Evolutionary conservation across 257 asterid genomes (phyloP).

Genomic region (Thymus quinquecostatus): DNA sequence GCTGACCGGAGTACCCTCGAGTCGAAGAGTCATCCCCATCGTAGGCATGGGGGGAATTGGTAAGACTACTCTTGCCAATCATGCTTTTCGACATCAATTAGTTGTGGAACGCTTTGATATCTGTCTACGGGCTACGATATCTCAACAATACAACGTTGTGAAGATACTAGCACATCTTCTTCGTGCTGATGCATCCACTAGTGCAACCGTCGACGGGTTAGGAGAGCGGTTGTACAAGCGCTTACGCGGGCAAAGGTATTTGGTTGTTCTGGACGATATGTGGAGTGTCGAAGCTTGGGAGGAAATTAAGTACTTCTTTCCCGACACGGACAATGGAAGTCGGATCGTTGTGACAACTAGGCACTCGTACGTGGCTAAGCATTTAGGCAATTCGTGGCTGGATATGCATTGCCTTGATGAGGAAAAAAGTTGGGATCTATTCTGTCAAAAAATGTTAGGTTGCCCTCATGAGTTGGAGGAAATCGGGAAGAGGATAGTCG

Average conservation of each 20-base stretch:
- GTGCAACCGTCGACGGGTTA: neutral
- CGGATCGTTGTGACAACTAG: neutral
- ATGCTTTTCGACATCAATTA: neutral
- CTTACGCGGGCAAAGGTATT: neutral
- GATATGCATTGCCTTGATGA: neutral
- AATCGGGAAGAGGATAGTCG: neutral
- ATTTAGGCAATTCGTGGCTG: neutral
- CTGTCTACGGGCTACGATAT: no score
- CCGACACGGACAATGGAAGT: neutral
- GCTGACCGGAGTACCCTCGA: neutral
- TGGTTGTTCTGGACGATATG: neutral
- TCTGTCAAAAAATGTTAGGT: neutral
- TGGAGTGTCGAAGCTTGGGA: slow-evolving; percentile 7
- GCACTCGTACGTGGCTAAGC: neutral
- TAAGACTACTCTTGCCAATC: no score
- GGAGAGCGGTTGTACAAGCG: no score
- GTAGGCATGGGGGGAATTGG: slow-evolving; percentile 9
- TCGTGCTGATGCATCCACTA: neutral
- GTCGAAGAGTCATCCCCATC: slow-evolving; percentile 8
- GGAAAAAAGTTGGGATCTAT: neutral
- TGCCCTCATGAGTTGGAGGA: neutral
- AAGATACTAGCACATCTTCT: no score
- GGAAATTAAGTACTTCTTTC: no score
- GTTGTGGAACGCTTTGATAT: no score
- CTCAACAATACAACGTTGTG: no score